Percentiles rank a stretch among this genome's conserved stretches.
Evolutionary conservation across 2,329 filamentous ascomycete species (phyloP).

Genomic region (Aspergillus carbonarius): DNA sequence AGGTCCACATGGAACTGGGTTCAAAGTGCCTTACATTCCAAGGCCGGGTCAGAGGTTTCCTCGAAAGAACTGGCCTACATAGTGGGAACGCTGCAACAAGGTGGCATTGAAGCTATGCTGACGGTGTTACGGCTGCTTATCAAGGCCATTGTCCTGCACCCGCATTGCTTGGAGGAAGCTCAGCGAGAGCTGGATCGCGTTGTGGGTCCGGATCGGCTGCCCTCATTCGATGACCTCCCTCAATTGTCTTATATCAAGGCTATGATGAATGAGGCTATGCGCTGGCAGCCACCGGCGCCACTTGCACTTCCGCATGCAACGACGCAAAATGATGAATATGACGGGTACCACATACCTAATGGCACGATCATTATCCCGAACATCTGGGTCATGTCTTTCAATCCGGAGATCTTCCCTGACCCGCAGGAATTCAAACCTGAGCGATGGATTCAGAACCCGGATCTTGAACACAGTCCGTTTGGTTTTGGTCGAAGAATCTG

Average conservation of each 20-base stretch:
- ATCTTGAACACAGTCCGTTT: background rate
- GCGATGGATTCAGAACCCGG: background rate
- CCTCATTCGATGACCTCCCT: slow-evolving; percentile 37
- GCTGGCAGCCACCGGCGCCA: slow-evolving; percentile 34
- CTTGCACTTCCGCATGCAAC: slow-evolving; percentile 31
- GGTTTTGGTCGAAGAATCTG: background rate
- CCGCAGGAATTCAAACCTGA: background rate
- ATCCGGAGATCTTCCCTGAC: background rate
- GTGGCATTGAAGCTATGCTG: background rate
- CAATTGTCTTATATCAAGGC: slow-evolving; percentile 36
- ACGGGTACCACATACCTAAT: slow-evolving; percentile 32
- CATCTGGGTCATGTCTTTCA: background rate
- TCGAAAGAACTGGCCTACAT: background rate
- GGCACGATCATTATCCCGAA: slow-evolving; percentile 34
- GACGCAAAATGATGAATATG: slow-evolving; percentile 24
- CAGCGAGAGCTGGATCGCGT: slow-evolving; percentile 44
- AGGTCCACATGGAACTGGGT: background rate
- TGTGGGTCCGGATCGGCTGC: slow-evolving; percentile 31
- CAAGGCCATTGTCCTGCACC: background rate
- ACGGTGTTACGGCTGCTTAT: background rate
- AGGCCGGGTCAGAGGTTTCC: background rate
- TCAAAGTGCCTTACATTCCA: background rate
- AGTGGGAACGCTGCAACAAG: background rate
- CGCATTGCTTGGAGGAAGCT: slow-evolving; percentile 43
- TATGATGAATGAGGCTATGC: slow-evolving; percentile 36